Evolutionary conservation across 257 asterid species (phyloP), one percentile per base, ranked within the genome.

Genomic region (Plantago major): DNA sequence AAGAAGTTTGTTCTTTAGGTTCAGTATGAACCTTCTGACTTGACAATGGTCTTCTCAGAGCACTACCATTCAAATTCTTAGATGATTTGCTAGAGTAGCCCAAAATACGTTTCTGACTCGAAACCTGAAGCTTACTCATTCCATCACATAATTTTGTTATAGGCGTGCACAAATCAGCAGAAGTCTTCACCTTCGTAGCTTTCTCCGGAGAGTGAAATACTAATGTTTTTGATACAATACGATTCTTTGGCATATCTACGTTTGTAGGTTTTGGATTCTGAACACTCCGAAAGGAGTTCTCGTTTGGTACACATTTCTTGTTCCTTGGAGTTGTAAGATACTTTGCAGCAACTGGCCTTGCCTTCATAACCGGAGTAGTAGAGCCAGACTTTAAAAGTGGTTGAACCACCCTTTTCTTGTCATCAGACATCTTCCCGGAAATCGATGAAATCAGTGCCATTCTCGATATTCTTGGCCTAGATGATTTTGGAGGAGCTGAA

Each of bases 281-380:
- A 77, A 87, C 95, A 63, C 96, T 93, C 50, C 77, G 79, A 69
- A 89, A 89, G 8, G 81, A 67, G 59, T 62, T 76, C 38, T 74
- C 57, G 17, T 74, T 80, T 6, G 76, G 70, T 40, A 46, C 65
- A 67, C 78, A 65, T 18, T 70, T 81, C 71, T 77, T 90, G 82
- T 82, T 83, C 77, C 95, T 83, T 7, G 94, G 94, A 54, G 96
- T 90, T 2, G 99, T 90, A 13, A 93, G 91, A 79, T 90, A 90
- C 89, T 90, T 93, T 0, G 99, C 78, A 51, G 96, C 83, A 71
- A 93, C 94, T 13, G 77, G 87, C 70, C 64, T 90, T 45, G 78
- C 79, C 77, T 80, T 93, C 3, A 67, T 59, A 73, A 76, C 69
- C 16, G 99, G 95, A 4, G 96, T 87, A 4, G 96, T 87, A 30